These are phyloP conservation scores for Ormosia semicastrata DNA, from an alignment of 306 rosid genomes.

Conservation along the genomic window DNA sequence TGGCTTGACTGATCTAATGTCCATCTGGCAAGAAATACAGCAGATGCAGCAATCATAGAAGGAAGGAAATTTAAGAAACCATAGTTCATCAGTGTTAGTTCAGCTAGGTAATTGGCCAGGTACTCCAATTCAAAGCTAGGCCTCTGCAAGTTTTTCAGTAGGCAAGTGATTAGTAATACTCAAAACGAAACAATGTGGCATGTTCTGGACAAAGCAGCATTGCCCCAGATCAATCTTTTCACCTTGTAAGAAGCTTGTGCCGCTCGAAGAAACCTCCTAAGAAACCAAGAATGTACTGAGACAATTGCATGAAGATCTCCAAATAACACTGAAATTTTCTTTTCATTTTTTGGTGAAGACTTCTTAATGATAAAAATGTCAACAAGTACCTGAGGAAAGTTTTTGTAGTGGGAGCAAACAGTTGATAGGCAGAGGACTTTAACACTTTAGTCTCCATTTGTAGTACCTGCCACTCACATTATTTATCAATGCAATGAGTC, in stretches of 20 bases:
- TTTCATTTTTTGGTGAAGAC: background rate
- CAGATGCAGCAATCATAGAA: conserved; percentile 87
- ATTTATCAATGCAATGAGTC: background rate
- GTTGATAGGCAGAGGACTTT: conserved; percentile 62
- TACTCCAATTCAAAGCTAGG: conserved; percentile 84
- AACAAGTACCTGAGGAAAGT: conserved; percentile 75
- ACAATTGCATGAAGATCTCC: conserved; percentile 24
- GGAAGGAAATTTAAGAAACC: conserved; percentile 77
- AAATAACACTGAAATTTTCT: background rate
- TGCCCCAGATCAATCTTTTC: conserved; percentile 23
- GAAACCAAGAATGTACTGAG: conserved; percentile 26
- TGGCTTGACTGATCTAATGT: conserved; percentile 75
- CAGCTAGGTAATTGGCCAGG: conserved; percentile 85
- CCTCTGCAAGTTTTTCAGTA: conserved; percentile 43
- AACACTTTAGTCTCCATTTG: conserved; percentile 77
- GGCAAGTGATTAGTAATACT: conserved; percentile 22
- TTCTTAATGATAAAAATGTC: background rate
- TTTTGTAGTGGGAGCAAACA: conserved; percentile 82
- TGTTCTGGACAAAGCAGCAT: conserved; percentile 22
- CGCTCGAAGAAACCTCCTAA: conserved; percentile 89
- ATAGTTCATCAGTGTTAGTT: conserved; percentile 68
- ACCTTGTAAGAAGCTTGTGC: conserved; percentile 90
- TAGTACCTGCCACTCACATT: conserved; percentile 53
- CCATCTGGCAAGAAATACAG: conserved; percentile 90
- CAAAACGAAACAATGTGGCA: conserved; percentile 10